Conservation (phyloP, 208 protist species). For the Leishmania turanica region DNA sequence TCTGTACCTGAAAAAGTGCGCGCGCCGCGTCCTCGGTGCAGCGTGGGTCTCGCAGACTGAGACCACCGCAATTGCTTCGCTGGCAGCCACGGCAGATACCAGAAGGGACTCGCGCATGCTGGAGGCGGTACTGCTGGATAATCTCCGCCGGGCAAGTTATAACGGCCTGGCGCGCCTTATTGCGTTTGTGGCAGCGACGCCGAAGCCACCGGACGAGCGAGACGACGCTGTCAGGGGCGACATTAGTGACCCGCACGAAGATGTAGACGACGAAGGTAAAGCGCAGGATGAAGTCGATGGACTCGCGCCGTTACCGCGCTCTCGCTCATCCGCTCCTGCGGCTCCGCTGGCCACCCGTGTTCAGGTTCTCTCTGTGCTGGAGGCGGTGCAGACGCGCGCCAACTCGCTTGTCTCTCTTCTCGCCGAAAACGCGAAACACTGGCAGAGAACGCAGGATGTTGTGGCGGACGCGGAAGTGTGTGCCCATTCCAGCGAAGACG, state of each 20-base stretch:
- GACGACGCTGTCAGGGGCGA: neutral
- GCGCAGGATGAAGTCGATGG: neutral
- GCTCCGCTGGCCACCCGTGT: neutral
- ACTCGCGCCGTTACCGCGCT: neutral
- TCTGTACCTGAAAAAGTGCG: slow-evolving; percentile 48
- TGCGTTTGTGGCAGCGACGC: neutral
- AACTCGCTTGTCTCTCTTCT: slow-evolving; percentile 45
- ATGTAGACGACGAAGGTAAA: neutral
- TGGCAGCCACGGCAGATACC: neutral
- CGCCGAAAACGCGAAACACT: slow-evolving; percentile 51
- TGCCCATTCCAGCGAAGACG: slow-evolving; percentile 3
- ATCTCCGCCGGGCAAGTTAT: slow-evolving; percentile 20
- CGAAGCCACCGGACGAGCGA: neutral
- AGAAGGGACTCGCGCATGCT: slow-evolving; percentile 1
- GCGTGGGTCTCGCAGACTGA: slow-evolving; percentile 29
- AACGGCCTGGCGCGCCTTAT: slow-evolving; percentile 17
- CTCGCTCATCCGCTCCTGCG: neutral
- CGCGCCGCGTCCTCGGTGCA: slow-evolving; percentile 19
- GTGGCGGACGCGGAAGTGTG: slow-evolving; percentile 15
- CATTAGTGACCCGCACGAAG: neutral
- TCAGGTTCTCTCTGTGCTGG: slow-evolving; percentile 25
- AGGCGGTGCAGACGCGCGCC: slow-evolving; percentile 35
- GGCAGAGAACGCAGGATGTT: slow-evolving; percentile 45
- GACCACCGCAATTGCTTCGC: slow-evolving; percentile 2
- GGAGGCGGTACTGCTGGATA: slow-evolving; percentile 1